These are phyloP conservation scores for Phaeosphaeria sp. DNA, from an alignment of 2,329 filamentous ascomycete species.

Conservation along the genomic window DNA sequence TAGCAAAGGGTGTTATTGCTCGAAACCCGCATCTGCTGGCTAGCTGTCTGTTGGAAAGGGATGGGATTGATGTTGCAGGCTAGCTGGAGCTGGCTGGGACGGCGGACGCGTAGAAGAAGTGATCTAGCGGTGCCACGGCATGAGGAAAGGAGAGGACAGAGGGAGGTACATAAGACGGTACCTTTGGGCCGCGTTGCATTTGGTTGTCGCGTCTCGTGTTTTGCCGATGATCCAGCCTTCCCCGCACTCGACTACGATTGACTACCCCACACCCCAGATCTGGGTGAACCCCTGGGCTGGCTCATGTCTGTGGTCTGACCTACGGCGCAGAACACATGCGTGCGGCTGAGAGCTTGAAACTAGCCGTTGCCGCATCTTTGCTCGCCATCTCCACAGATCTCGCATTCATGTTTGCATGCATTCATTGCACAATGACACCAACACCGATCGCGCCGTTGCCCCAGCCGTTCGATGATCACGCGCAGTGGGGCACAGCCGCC, in stretches of 20 bases:
- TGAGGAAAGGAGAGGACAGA: constrained; percentile 9
- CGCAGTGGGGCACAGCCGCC: not conserved
- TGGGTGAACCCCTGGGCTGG: not conserved
- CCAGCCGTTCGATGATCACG: not conserved
- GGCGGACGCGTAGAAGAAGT: constrained; percentile 17
- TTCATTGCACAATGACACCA: not conserved
- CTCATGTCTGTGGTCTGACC: not conserved
- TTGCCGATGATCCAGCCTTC: constrained; percentile 31
- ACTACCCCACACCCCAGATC: constrained; percentile 21
- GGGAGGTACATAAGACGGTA: constrained; percentile 33
- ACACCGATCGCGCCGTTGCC: not conserved
- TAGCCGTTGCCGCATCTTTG: not conserved
- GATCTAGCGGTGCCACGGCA: constrained; percentile 18
- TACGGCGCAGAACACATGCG: not conserved
- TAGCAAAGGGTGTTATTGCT: constrained; percentile 24
- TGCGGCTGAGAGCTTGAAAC: not conserved
- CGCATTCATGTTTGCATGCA: not conserved
- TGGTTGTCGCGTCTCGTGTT: constrained; percentile 19
- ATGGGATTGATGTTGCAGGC: not conserved
- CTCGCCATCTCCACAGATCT: not conserved
- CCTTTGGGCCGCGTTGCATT: constrained; percentile 24
- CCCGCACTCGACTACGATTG: constrained; percentile 23
- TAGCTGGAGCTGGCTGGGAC: constrained; percentile 11
- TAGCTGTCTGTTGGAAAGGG: constrained; percentile 2
- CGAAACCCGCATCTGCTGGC: constrained; percentile 44